Conservation (phyloP, 176 grass and related monocot genomes). For the Bonia amplexicaulis region DNA sequence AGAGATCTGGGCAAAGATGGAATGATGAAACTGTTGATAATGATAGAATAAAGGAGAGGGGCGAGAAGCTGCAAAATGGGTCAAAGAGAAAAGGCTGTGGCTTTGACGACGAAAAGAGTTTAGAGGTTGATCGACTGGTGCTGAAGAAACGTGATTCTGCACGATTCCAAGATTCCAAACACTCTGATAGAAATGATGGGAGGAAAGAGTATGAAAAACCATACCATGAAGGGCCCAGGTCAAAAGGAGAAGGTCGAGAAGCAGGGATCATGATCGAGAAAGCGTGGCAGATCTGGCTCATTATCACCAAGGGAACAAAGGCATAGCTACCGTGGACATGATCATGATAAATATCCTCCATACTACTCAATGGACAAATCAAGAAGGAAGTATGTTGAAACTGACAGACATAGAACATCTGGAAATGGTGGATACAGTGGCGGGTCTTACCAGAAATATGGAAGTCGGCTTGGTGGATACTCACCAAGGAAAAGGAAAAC, state of each 20-base stretch:
- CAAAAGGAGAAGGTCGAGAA: conserved; percentile 80
- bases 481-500: conserved; percentile 86
- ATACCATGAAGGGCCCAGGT: conserved; percentile 46
- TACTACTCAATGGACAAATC: conserved; percentile 40
- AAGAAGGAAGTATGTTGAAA: conserved; percentile 59
- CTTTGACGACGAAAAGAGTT: conserved; percentile 33
- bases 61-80: conserved; percentile 33
- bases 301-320: conserved; percentile 53
- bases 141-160: conserved; percentile 52
- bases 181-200: conserved; percentile 50
- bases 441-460: conserved; percentile 50
- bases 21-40: conserved; percentile 29
- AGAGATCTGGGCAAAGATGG: conserved; percentile 45
- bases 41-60: conserved; percentile 43
- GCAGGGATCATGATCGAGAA: conserved; percentile 50
- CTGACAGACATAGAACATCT: conserved; percentile 54
- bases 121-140: conserved; percentile 39
- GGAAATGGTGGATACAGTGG: conserved; percentile 46
- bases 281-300: conserved; percentile 52
- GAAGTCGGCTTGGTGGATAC: conserved; percentile 72
- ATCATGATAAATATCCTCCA: conserved; percentile 33
- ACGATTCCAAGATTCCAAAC: conserved; percentile 27
- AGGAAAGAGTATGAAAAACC: conserved; percentile 49
- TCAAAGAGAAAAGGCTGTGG: conserved; percentile 36
- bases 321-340: conserved; percentile 34